phyloP scores from a whole-genome alignment of 148 eudicot species.

The Chenopodium quinoa region DNA sequence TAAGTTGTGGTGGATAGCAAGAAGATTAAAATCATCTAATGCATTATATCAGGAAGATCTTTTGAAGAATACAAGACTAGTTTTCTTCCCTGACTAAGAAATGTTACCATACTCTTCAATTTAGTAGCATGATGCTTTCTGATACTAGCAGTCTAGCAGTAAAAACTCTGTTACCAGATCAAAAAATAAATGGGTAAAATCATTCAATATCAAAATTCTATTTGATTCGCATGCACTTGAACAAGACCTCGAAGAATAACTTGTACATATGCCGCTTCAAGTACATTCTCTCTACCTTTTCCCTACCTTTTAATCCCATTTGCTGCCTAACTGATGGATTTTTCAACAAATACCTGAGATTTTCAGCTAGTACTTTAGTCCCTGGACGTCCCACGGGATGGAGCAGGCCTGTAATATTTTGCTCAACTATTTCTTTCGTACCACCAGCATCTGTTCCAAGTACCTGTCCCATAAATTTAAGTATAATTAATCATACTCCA shows the following conservation, averaged over 20 bases:
- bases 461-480: slow-evolving; percentile 48
- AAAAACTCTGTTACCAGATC: slow-evolving; percentile 14
- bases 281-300: slow-evolving; percentile 78
- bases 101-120: background rate
- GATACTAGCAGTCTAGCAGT: background rate
- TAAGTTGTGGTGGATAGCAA: background rate
- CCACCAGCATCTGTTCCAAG: slow-evolving; percentile 98
- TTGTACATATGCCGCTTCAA: slow-evolving; percentile 85
- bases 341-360: slow-evolving; percentile 61
- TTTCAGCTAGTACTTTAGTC: slow-evolving; percentile 53
- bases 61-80: background rate
- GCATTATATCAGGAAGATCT: background rate
- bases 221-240: slow-evolving; percentile 84
- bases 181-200: slow-evolving; percentile 27
- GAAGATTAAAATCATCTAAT: background rate
- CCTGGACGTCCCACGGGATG: slow-evolving; percentile 84
- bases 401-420: slow-evolving; percentile 76
- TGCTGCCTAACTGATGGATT: slow-evolving; percentile 62
- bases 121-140: background rate
- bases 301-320: slow-evolving; percentile 82
- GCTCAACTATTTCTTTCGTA: slow-evolving; percentile 85
- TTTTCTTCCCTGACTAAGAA: background rate
- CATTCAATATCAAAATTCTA: slow-evolving; percentile 21
- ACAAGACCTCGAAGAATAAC: slow-evolving; percentile 72
- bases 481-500: background rate